Evolutionary conservation across 768 basidiomycete species (phyloP), one percentile per base, ranked within the genome.

Genomic region (Xanthoconium purpureum): DNA sequence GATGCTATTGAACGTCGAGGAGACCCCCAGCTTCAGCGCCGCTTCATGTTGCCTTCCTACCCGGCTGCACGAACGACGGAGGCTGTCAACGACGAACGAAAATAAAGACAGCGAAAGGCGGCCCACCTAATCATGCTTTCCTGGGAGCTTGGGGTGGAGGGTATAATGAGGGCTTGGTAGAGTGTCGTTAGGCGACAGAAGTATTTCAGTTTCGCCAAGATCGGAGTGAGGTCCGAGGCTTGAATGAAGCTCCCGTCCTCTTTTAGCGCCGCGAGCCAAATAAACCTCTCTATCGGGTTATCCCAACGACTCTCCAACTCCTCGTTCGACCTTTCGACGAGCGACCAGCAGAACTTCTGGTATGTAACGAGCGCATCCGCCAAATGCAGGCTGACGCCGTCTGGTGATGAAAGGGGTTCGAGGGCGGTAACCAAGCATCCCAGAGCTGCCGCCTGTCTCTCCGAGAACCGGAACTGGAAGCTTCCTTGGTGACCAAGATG

Each of bases 141-240:
- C 11, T 12, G 2, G 8, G 5, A 11, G 8, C 12, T 20, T 42
- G 12, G 10, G 8, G 7, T 42, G 4, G 6, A 5, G 7, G 18
- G 2, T 5, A 24, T 9, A 5, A 15, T 17, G 14, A 47, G 29
- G 3, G 46, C 46, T 7, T 47, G 28, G 18, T 18, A 47, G n/a
- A 47, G 13, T 2, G 46, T 47, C 30, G 18, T 24, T 11, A 20
- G 4, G 3, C 18, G 32, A n/a, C 46, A 47, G 30, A 59, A 56
- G 32, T 59, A 59, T 8, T 59, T 57, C 0, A 56, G 30, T 29
- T 57, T 56, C 2, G 51, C 51, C 0, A 59, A 47, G 7, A 35
- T 1, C 0, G 43, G 51, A 9, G 51, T 59, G 4, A 59, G 37
- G 0, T 7, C 30, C 1, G 30, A n/a, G 1, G 47, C 47, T 0